Evolutionary conservation across 1,284 basidiomycete species (phyloP).

Genomic region (Sphaerobolus stellatus): DNA sequence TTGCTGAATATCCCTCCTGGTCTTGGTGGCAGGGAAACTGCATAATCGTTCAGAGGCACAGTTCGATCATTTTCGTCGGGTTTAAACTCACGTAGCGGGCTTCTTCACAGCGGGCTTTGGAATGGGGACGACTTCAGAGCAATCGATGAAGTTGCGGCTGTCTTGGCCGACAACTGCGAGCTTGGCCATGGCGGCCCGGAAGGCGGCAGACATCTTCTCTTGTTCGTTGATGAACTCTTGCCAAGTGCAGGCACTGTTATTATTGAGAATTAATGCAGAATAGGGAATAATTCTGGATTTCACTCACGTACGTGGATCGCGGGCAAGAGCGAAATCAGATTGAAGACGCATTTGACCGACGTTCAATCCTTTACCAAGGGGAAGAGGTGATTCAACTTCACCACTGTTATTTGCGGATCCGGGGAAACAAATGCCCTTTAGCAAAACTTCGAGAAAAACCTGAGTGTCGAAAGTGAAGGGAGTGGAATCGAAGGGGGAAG

Average conservation of each 20-base stretch:
- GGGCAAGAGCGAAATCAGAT: slow-evolving; percentile 21
- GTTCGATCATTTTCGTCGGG: neutral
- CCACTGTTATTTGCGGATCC: slow-evolving; percentile 7
- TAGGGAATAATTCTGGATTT: neutral
- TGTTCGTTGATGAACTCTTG: slow-evolving; percentile 19
- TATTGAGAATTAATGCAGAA: neutral
- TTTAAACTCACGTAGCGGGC: slow-evolving; percentile 3
- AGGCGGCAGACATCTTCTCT: slow-evolving; percentile 6
- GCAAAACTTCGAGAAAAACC: slow-evolving; percentile 19
- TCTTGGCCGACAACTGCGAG: slow-evolving; percentile 11
- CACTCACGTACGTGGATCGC: slow-evolving; percentile 16
- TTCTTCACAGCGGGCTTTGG: neutral
- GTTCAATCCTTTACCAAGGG: neutral
- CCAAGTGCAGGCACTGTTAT: slow-evolving; percentile 20
- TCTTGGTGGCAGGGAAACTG: slow-evolving; percentile 13
- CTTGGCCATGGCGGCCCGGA: slow-evolving; percentile 10
- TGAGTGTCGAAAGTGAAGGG: slow-evolving; percentile 22
- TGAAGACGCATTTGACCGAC: slow-evolving; percentile 20
- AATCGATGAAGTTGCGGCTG: slow-evolving; percentile 5
- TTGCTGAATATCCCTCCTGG: slow-evolving; percentile 8
- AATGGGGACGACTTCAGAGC: slow-evolving; percentile 9
- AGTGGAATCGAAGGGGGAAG: slow-evolving; percentile 20
- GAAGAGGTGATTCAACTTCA: slow-evolving; percentile 19
- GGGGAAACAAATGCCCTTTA: slow-evolving; percentile 14
- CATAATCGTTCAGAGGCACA: neutral